Percentiles rank a stretch among this genome's conserved stretches.
phyloP scores from a whole-genome alignment of 2,329 filamentous ascomycete species.

The Simplicillium aogashimaense region DNA sequence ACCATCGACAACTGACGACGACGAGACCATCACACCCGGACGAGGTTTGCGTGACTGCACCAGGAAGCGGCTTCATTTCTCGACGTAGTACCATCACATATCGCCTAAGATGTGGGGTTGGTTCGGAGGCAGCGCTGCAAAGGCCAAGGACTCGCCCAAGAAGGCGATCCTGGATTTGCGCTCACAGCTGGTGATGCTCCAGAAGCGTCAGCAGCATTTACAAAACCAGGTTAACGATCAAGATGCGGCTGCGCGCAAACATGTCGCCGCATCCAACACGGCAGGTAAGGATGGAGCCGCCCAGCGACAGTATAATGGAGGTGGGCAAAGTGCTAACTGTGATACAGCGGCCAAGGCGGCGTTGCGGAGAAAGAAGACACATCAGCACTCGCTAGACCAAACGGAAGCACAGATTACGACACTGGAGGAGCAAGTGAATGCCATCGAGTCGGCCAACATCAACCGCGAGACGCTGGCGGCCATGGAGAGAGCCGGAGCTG shows the following conservation, averaged over 20 bases:
- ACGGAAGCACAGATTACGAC: constrained; percentile 84
- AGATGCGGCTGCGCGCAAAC: constrained; percentile 78
- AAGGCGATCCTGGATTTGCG: constrained; percentile 87
- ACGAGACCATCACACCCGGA: not conserved
- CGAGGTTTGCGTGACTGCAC: not conserved
- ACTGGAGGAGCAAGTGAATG: constrained; percentile 89
- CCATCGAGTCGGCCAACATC: constrained; percentile 96
- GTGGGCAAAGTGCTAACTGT: not conserved
- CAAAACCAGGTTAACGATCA: constrained; percentile 91
- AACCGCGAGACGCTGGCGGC: constrained; percentile 92
- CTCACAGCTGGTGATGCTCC: constrained; percentile 90
- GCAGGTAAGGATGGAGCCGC: constrained; percentile 53
- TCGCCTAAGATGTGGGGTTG: constrained; percentile 61
- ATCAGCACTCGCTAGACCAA: constrained; percentile 86
- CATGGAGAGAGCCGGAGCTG: constrained; percentile 82
- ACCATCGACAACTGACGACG: not conserved
- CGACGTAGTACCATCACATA: constrained; percentile 4
- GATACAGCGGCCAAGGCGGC: constrained; percentile 76
- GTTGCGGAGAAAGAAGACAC: constrained; percentile 85
- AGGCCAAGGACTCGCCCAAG: constrained; percentile 92
- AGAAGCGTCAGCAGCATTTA: constrained; percentile 88
- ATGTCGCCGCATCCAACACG: constrained; percentile 74
- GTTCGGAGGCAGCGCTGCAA: constrained; percentile 76
- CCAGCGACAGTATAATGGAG: no score
- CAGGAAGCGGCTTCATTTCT: no score